Base-by-base conservation (phyloP, 306 rosid species). In the Cucurbita maxima region DNA sequence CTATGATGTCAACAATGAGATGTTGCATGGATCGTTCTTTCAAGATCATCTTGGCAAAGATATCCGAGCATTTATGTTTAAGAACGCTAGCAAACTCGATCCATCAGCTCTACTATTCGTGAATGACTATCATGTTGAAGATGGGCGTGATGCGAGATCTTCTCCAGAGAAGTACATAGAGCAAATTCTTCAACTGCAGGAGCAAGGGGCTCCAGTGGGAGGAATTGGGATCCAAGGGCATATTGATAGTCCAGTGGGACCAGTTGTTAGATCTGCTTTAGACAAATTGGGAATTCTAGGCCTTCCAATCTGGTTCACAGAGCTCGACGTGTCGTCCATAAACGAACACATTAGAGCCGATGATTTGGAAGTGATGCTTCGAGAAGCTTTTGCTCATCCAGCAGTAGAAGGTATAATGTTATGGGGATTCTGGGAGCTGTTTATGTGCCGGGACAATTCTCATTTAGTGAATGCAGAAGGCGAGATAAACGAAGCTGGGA, bases 401-500 rank as follows among this genome's bases (percentile, higher is more conserved):
- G 78, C 96, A 0, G 81, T 95, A 10, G 96, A 88, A 3, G 97
- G 97, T 45, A 72, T 95, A 34, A 87, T 89, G 89, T 73, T 95
- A 5, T 89, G 97, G 97, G 99, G 97, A 64, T 95, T 89, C 52
- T 89, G 99, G 99, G 96, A 95, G 79, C 61, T 95, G 76, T 89
- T 91, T 58, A 89, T 91, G 97, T 84, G 96, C 67, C 53, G 99
- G 57, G 81, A 85, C 10, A 82, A 88, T 64, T 78, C 96, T 0
- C 96, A 91, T 76, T 80, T 95, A 62, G 96, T 89, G 76, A 74
- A 88, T 74, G 92, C 97, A 20, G 97, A 94, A 80, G 99, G 99
- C 6, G 97, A 86, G 2, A 6, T 95, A 19, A 91, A 95, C 6
- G 89, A 86, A 83, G 96, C 99, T 25, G 97, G 96, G 6, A 84